These are phyloP conservation scores for Xylariaceae sp. DNA, from an alignment of 2,329 filamentous ascomycete species.

Conservation along the genomic window DNA sequence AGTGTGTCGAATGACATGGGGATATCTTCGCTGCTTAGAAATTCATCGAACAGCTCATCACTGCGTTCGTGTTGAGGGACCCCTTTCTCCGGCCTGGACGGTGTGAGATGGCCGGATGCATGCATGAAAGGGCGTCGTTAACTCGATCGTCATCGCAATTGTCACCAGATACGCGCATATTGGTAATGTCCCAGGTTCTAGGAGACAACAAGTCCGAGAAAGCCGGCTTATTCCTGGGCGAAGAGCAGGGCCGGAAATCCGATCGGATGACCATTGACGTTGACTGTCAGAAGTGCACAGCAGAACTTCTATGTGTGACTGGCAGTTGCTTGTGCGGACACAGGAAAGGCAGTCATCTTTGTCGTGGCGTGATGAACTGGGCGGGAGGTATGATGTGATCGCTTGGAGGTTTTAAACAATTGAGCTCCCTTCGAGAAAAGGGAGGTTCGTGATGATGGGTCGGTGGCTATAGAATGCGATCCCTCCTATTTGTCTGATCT, in stretches of 20 bases:
- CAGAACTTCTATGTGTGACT: background rate
- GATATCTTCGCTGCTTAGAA: background rate
- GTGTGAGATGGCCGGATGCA: background rate
- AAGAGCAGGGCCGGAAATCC: background rate
- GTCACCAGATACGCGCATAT: background rate
- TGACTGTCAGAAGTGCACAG: background rate
- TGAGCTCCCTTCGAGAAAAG: too few species aligned
- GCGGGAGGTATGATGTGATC: too few species aligned
- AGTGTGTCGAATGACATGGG: too few species aligned
- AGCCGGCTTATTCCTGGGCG: background rate
- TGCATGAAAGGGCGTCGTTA: background rate
- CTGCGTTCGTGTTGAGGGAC: too few species aligned
- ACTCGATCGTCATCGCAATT: background rate
- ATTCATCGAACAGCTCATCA: background rate
- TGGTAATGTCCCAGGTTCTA: background rate
- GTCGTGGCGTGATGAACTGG: too few species aligned
- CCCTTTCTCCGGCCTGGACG: background rate
- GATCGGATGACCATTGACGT: background rate
- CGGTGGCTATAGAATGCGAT: too few species aligned
- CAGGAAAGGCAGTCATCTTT: too few species aligned
- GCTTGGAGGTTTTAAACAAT: too few species aligned
- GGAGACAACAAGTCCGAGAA: background rate
- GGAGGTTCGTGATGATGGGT: too few species aligned
- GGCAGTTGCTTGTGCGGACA: background rate
- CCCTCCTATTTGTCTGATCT: too few species aligned